Base-by-base conservation (phyloP, 2,329 filamentous ascomycete genomes). In the Ramichloridium luteum region DNA sequence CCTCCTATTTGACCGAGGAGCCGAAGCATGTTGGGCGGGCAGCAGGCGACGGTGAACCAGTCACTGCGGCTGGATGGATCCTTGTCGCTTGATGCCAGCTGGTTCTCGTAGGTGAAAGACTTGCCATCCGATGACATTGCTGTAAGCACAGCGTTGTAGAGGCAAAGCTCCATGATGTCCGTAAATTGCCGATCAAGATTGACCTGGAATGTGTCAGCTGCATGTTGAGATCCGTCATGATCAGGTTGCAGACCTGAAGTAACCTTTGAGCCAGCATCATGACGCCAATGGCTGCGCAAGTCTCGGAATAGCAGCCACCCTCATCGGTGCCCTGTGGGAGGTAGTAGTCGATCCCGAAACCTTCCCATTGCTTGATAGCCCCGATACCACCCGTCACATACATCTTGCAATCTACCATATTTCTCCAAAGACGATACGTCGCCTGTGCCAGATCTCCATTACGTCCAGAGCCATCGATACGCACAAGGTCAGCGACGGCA, bases 381-480 rank as follows among this genome's bases (percentile, higher is more conserved):
- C 73, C 73, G 30, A 77, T 67, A 1, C 71, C 72, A 1, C 72
- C 73, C 0, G 73, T 77, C 11, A 74, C 46, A 35, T 73, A 77
- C 65, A 76, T 72, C 46, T 75, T 77, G 34, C 62, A 62, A 25
- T 69, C 57, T 0, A 72, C 62, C 68, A 75, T 75, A 39, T 74
- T 73, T 17, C 61, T 48, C 72, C 72, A 77, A 3, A 76, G 51
- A 5, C 62, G 54, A 14, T 56, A 47, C 0, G 74, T 43, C 2
- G 68, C 56, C 0, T 48, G 45, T 16, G 53, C 37, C 43, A 61
- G 62, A 14, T 51, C 8, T 45, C 20, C 29, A 47, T 46, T 44
- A 27, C 50, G 35, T 11, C 41, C 36, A 4, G 48, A 36, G 9
- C 47, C 33, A 17, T 57, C 53, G 3, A 67, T 48, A 15, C 57